phyloP scores from a whole-genome alignment of 1,284 basidiomycete species.

The Farysia itapuensis region DNA sequence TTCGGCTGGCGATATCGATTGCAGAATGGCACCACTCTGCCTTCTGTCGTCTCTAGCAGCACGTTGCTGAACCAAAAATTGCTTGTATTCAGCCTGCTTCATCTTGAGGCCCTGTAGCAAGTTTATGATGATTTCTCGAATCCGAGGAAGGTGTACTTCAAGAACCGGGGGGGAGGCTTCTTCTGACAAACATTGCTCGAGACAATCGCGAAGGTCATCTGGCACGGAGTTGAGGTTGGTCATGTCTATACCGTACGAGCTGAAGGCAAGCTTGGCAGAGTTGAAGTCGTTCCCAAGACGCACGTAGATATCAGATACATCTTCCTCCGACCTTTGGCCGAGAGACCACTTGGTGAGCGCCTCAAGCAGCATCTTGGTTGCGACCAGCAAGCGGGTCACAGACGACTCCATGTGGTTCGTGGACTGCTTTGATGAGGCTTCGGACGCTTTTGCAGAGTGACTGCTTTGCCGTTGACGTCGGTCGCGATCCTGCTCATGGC shows the following conservation, averaged over 20 bases:
- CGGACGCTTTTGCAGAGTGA: constrained; percentile 11
- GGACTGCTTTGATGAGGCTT: constrained; percentile 25
- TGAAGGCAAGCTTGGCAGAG: constrained; percentile 84
- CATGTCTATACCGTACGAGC: constrained; percentile 84
- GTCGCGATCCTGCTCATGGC: constrained; percentile 28
- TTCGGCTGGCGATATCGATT: constrained; percentile 3
- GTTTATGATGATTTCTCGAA: constrained; percentile 88
- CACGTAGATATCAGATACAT: constrained; percentile 96
- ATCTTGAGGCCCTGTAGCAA: constrained; percentile 85
- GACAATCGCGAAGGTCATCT: constrained; percentile 79
- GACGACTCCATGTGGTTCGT: constrained; percentile 74
- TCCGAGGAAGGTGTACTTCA: constrained; percentile 84
- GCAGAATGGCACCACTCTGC: constrained; percentile 10
- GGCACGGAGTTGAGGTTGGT: constrained; percentile 86
- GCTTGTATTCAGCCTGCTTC: constrained; percentile 78
- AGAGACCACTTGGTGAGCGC: constrained; percentile 71
- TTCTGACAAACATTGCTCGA: constrained; percentile 87
- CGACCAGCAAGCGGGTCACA: constrained; percentile 88
- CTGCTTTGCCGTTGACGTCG: constrained; percentile 25
- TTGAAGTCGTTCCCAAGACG: constrained; percentile 96
- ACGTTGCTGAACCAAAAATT: constrained; percentile 45
- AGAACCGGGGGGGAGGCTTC: constrained; percentile 83
- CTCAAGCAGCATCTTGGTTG: constrained; percentile 91
- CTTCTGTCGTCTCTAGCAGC: constrained; percentile 19
- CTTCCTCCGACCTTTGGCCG: constrained; percentile 72